Percentiles rank a stretch among this genome's conserved stretches.
Conservation (phyloP, 345 rosid species). For the Gossypium rotundifolium region DNA sequence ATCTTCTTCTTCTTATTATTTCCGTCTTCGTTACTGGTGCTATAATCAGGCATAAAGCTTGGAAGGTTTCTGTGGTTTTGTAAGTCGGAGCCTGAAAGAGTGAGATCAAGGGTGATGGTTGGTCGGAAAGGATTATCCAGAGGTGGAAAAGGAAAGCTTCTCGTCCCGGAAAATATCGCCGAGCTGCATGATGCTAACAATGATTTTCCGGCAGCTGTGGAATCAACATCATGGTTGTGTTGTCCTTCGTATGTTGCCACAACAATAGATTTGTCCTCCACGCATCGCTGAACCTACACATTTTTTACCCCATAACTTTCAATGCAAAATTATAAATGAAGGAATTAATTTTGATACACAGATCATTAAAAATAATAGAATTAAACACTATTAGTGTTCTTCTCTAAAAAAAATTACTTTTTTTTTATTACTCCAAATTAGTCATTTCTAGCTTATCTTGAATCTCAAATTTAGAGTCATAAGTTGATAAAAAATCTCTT, state of each 20-base stretch:
- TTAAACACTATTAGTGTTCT: too few species aligned
- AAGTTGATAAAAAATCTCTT: too few species aligned
- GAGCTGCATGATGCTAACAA: not conserved
- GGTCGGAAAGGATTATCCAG: slow-evolving; percentile 7
- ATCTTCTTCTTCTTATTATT: not conserved
- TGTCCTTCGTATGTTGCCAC: slow-evolving; percentile 56
- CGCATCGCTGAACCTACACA: slow-evolving; percentile 44
- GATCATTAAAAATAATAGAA: too few species aligned
- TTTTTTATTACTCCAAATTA: too few species aligned
- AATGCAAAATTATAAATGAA: not conserved
- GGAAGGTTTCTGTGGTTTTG: not conserved
- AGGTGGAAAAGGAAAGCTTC: not conserved
- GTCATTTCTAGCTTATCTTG: too few species aligned
- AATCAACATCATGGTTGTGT: slow-evolving; percentile 39
- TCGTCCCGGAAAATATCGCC: not conserved
- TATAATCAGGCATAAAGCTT: not conserved
- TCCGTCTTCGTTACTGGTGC: not conserved
- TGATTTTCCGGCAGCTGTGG: not conserved
- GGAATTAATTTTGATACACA: not conserved
- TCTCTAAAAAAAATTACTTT: too few species aligned
- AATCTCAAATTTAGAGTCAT: too few species aligned
- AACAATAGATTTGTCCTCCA: slow-evolving; percentile 34
- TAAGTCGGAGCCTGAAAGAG: slow-evolving; percentile 18
- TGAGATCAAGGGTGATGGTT: slow-evolving; percentile 23
- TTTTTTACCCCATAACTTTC: not conserved